Evolutionary conservation across 768 basidiomycete species (phyloP), one percentile per base, ranked within the genome.

Genomic region (Clathrus columnatus): DNA sequence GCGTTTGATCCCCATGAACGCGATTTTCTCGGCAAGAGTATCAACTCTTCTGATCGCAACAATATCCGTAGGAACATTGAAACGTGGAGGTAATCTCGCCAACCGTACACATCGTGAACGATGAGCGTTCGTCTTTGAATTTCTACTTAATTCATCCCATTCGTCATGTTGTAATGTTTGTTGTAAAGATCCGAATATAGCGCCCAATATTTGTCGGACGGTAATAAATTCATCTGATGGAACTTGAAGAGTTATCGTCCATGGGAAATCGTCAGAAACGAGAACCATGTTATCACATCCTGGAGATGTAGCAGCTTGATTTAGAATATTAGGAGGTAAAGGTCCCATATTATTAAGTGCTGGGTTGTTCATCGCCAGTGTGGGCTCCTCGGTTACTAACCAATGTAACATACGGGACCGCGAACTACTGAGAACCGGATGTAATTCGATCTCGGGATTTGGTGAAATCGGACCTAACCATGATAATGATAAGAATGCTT

Each of bases 141-240:
- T 55, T 14, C 26, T 5, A 6, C 30, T 47, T n/a, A 36, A 20
- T 11, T 27, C 26, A 21, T 55, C 54, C 54, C 54, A 55, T 23
- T 55, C 45, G 23, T 46, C 54, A 21, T 32, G 26, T 17, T 24
- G 21, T 26, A 55, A 8, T 6, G 44, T 43, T 11, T 55, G 24
- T 18, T 55, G 54, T 27, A 55, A 55, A 2, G 45, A 47, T 17
- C 54, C 54, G 18, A 20, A 29, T 16, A 55, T 55, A 7, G 54
- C 54, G 16, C 11, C 28, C 1, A 48, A 41, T 1, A 55, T 17
- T 6, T 29, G 23, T 17, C 54, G 16, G 17, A 55, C 54, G 14
- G 43, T 55, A 10, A 55, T 24, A 4, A 47, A 18, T 21, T 29
- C 24, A 18, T n/a, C 16, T 23, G 45, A 30, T 17, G 21, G 23